Percentiles rank a stretch among this genome's conserved stretches.
These are phyloP conservation scores for Cucurbitaria berberidis DNA, from an alignment of 2,329 filamentous ascomycete species.

Conservation along the genomic window DNA sequence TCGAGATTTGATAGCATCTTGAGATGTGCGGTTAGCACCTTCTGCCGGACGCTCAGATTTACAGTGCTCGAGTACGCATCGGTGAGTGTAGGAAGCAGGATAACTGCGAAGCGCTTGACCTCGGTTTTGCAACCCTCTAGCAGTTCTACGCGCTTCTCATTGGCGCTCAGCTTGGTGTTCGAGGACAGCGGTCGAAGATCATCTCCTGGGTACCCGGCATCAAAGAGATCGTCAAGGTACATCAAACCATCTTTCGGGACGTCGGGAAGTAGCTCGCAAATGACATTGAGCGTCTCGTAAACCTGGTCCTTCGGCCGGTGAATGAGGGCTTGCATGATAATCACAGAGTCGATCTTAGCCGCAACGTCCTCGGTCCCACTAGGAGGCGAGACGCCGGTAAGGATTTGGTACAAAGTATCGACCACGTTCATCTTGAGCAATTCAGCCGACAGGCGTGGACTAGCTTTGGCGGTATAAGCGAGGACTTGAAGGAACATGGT, in stretches of 20 bases:
- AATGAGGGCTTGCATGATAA: constrained; percentile 98
- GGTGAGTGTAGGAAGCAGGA: constrained; percentile 91
- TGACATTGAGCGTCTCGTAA: constrained; percentile 95
- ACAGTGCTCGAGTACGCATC: constrained; percentile 98
- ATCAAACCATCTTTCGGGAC: constrained; percentile 64
- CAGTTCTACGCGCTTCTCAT: constrained; percentile 82
- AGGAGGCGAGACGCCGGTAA: constrained; percentile 94
- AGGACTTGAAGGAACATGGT: constrained; percentile 94
- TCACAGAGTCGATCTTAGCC: constrained; percentile 89
- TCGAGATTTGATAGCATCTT: constrained; percentile 99
- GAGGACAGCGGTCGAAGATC: constrained; percentile 53
- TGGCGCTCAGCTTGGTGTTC: constrained; percentile 63
- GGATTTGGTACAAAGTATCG: constrained; percentile 94
- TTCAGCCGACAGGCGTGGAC: constrained; percentile 84
- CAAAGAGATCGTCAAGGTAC: constrained; percentile 58
- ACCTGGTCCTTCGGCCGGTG: constrained; percentile 95
- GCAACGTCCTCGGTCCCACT: constrained; percentile 76
- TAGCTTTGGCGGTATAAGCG: constrained; percentile 87
- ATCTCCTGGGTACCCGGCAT: constrained; percentile 57
- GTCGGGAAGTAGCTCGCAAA: constrained; percentile 89
- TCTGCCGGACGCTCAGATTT: constrained; percentile 91
- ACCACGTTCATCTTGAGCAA: constrained; percentile 96
- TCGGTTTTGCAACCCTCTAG: constrained; percentile 83
- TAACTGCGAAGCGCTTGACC: constrained; percentile 89
- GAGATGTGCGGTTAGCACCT: constrained; percentile 91